Conservation (phyloP, 495 filamentous ascomycete genomes). For the Sabuloglossum arenarium region DNA sequence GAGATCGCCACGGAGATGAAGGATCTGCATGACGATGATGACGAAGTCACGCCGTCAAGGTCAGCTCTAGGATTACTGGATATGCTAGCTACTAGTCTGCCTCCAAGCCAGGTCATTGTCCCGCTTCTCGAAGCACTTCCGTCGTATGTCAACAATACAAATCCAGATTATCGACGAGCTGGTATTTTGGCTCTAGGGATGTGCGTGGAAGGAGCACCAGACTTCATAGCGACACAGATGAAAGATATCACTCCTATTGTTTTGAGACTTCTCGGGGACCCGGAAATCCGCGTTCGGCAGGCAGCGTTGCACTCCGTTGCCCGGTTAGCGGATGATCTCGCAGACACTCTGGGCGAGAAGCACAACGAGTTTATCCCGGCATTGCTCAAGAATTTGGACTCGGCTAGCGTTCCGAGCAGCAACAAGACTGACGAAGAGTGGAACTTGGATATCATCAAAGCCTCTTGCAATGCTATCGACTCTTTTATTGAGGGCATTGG, state of each 20-base stretch:
- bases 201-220: slow-evolving; percentile 89
- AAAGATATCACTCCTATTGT: slow-evolving; percentile 69
- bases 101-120: slow-evolving; percentile 86
- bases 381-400: slow-evolving; percentile 71
- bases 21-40: slow-evolving; percentile 46
- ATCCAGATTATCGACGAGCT: slow-evolving; percentile 66
- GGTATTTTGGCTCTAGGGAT: slow-evolving; percentile 83
- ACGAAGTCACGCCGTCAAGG: slow-evolving; percentile 74
- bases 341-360: slow-evolving; percentile 66
- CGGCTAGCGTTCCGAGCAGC: slow-evolving; percentile 31
- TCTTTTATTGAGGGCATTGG: slow-evolving; percentile 81
- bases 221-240: slow-evolving; percentile 84
- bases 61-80: slow-evolving; percentile 79
- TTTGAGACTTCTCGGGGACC: slow-evolving; percentile 65
- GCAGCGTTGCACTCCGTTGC: slow-evolving; percentile 72
- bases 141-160: slow-evolving; percentile 46
- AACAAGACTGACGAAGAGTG: slow-evolving; percentile 38
- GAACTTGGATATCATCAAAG: slow-evolving; percentile 66
- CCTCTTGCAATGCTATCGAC: slow-evolving; percentile 78
- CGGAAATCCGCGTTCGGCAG: slow-evolving; percentile 60
- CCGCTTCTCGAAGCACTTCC: slow-evolving; percentile 72
- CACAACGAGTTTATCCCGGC: slow-evolving; percentile 66
- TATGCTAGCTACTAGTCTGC: slow-evolving; percentile 65
- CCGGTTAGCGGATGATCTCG: slow-evolving; percentile 76
- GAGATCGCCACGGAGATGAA: slow-evolving; percentile 75